Evolutionary conservation across 768 basidiomycete species (phyloP).

Genomic region (Sistotremastrum suecicum): DNA sequence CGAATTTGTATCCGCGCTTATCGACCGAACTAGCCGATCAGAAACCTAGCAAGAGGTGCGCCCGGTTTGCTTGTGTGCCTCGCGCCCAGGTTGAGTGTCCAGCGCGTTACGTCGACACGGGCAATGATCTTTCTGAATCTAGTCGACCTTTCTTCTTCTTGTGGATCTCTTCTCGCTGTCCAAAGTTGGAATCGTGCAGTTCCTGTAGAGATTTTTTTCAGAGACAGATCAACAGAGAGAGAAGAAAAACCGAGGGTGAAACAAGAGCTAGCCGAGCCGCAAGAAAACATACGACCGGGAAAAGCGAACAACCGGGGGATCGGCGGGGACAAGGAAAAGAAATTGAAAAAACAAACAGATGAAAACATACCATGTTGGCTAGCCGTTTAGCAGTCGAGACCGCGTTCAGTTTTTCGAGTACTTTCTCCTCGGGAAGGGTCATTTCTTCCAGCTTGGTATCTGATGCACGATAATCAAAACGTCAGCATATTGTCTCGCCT

Average conservation of each 20-base stretch:
- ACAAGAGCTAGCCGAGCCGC: too few species aligned
- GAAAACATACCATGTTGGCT: constrained; percentile 65
- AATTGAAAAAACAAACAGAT: not conserved
- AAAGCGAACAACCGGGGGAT: too few species aligned
- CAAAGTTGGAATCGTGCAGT: constrained; percentile 81
- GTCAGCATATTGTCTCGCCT: too few species aligned
- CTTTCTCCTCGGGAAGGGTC: constrained; percentile 61
- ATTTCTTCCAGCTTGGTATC: constrained; percentile 69
- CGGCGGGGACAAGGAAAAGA: too few species aligned
- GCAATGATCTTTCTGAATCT: too few species aligned
- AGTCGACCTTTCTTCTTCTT: constrained; percentile 32
- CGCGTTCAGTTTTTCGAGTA: constrained; percentile 70
- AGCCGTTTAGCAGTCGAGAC: constrained; percentile 90
- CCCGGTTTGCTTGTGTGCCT: not conserved
- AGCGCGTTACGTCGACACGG: too few species aligned
- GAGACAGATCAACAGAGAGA: too few species aligned
- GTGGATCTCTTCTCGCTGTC: constrained; percentile 75
- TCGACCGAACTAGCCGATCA: too few species aligned
- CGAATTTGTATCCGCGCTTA: too few species aligned
- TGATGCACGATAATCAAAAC: constrained; percentile 14
- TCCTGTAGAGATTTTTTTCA: constrained; percentile 30
- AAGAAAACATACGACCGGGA: too few species aligned
- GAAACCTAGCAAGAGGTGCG: not conserved
- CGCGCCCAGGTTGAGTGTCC: not conserved
- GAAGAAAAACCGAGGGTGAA: too few species aligned